Base-by-base conservation (phyloP, 2,329 filamentous ascomycete genomes). In the Epichloe gansuensis region DNA sequence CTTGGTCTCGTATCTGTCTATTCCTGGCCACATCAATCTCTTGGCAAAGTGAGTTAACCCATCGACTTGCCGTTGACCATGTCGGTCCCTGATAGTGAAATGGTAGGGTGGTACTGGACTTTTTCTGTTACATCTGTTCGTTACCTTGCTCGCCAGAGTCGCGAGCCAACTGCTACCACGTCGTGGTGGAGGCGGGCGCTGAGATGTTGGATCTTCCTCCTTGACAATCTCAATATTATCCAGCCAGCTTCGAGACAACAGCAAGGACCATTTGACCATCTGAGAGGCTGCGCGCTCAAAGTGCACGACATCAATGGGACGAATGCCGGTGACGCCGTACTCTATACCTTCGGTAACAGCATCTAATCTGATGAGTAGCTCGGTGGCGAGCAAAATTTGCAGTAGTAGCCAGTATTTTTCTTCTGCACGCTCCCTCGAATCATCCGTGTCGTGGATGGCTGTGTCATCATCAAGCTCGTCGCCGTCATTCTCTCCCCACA, bases 351-450 rank as follows among this genome's bases (percentile, higher is more conserved):
- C 75, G 1, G 79, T 81, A 53, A 85, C 76, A 35, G 76, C 76
- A 59, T 85, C 81, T 6, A 85, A 67, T 15, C 82, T 73, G 38
- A 84, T 70, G 25, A 85, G 71, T n/a, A 85, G 72, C 63, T 85
- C 82, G 41, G 78, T 82, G 8, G 81, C 73, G 23, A 85, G 68
- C 17, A 85, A 64, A 50, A 85, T 79, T 62, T 85, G 82, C 53
- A 85, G 70, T 11, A 85, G 66, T 5, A 85, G 68, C 81, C 82
- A 85, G 59, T 83, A 84, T 54, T 79, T 77, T 63, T 85, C 80
- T 53, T 81, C 77, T 27, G 74, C 75, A 34, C 78, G 68, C 57
- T 80, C 78, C 49, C 71, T 70, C 12, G 69, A 61, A 35, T 70
- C 69, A 23, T 71, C 69, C 21, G 70, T 71, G 53, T 78, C 74